Evolutionary conservation across 2,329 filamentous ascomycete species (phyloP).

Genomic region (Truncatella angustata): DNA sequence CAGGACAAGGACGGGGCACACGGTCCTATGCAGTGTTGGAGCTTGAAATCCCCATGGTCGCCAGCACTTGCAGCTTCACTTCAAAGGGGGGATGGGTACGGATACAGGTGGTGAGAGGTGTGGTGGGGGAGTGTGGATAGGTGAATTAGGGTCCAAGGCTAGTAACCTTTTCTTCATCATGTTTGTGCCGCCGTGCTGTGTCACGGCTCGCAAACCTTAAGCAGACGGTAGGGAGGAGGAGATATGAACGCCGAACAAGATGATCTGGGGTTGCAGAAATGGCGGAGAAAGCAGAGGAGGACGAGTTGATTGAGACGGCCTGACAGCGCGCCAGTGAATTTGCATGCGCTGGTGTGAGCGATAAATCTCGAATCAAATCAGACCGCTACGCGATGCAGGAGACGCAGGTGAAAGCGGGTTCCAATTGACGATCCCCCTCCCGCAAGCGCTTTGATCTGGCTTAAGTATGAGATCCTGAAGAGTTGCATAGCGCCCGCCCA

Average conservation of each 20-base stretch:
- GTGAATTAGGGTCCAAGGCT: constrained; percentile 7
- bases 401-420: constrained; percentile 9
- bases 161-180: constrained; percentile 10
- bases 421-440: constrained; percentile 9
- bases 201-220: constrained; percentile 7
- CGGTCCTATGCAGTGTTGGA: neutral
- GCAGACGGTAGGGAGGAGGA: neutral
- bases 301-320: neutral
- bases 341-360: constrained; percentile 7
- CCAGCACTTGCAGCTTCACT: neutral
- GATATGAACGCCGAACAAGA: neutral
- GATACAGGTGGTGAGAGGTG: constrained; percentile 12
- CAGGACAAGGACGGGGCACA: constrained; percentile 15
- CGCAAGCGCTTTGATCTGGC: constrained; percentile 1
- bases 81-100: constrained; percentile 13
- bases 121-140: constrained; percentile 3
- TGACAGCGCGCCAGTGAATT: constrained; percentile 1
- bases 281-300: neutral
- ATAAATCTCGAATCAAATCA: constrained; percentile 8
- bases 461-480: constrained; percentile 4
- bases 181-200: constrained; percentile 5
- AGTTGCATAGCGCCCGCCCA: too few species aligned
- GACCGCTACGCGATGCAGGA: constrained; percentile 8
- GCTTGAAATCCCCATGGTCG: neutral
- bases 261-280: neutral